A percentile compares a stretch with the other conserved stretches of the same genome.
Evolutionary conservation across 2,329 filamentous ascomycete genomes (phyloP).

Genomic region (Hymenoscyphus albidus): DNA sequence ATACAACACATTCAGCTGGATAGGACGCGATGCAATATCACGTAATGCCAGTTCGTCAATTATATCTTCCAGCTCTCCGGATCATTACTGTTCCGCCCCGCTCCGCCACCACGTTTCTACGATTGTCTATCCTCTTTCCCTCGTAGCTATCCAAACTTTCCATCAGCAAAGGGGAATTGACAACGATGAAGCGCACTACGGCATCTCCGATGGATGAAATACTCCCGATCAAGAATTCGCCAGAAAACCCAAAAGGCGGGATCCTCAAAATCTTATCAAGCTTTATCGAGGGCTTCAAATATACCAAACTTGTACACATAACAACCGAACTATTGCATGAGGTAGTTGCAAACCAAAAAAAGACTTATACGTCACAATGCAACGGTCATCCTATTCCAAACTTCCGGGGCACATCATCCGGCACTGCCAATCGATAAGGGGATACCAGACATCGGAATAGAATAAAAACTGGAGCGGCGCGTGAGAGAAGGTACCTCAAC

Average conservation of each 20-base stretch:
- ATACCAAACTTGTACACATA: neutral
- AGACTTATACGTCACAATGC: neutral
- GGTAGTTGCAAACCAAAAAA: neutral
- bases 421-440: neutral
- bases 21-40: too few relatives aligned
- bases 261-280: neutral
- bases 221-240: neutral
- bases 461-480: constrained; percentile 2
- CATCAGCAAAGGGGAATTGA: neutral
- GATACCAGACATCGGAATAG: neutral
- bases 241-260: neutral
- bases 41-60: neutral
- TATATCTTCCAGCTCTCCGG: neutral
- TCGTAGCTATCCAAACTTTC: neutral
- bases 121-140: neutral
- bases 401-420: neutral
- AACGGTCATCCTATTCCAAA: neutral
- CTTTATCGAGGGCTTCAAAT: neutral
- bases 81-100: neutral
- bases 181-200: neutral
- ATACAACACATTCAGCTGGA: too few relatives aligned
- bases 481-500: neutral
- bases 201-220: neutral
- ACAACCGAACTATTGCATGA: constrained; percentile 2
- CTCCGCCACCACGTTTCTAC: neutral